These are phyloP conservation scores for Neofusicoccum ribis DNA, from an alignment of 2,329 filamentous ascomycete species.

Conservation along the genomic window DNA sequence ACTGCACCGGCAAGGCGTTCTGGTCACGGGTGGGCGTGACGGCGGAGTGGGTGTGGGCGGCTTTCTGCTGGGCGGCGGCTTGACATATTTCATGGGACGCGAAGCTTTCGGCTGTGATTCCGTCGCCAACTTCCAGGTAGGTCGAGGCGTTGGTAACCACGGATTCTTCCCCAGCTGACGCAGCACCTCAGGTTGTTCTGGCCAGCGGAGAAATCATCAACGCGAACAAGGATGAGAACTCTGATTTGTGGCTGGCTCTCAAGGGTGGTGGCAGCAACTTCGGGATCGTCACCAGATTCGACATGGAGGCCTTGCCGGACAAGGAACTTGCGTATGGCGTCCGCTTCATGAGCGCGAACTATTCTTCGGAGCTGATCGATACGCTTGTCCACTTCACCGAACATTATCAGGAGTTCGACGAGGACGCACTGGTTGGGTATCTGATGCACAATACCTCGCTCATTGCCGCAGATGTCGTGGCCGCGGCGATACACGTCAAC, in stretches of 20 bases:
- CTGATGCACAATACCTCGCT: neutral
- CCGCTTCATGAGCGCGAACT: neutral
- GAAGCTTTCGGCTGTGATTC: neutral
- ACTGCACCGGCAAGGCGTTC: slow-evolving; percentile 26
- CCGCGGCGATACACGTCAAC: neutral
- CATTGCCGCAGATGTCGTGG: neutral
- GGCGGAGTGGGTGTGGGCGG: slow-evolving; percentile 29
- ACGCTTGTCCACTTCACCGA: slow-evolving; percentile 20
- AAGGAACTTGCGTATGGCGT: neutral
- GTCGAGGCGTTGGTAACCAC: no score
- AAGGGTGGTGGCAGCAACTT: slow-evolving; percentile 40
- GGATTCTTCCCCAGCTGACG: no score
- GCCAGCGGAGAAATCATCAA: neutral
- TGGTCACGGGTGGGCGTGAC: slow-evolving; percentile 29
- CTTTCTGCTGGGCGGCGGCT: slow-evolving; percentile 26
- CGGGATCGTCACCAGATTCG: slow-evolving; percentile 39
- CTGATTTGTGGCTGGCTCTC: slow-evolving; percentile 38
- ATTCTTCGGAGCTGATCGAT: slow-evolving; percentile 38
- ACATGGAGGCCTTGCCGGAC: slow-evolving; percentile 21
- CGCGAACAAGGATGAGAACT: neutral
- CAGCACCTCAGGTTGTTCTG: neutral
- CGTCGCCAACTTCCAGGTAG: neutral
- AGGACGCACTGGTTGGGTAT: neutral
- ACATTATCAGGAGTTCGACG: neutral
- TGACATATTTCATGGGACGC: neutral